Evolutionary conservation across 257 asterid species (phyloP), one percentile per base, ranked within the genome.

Genomic region (Capsicum rhomboideum): DNA sequence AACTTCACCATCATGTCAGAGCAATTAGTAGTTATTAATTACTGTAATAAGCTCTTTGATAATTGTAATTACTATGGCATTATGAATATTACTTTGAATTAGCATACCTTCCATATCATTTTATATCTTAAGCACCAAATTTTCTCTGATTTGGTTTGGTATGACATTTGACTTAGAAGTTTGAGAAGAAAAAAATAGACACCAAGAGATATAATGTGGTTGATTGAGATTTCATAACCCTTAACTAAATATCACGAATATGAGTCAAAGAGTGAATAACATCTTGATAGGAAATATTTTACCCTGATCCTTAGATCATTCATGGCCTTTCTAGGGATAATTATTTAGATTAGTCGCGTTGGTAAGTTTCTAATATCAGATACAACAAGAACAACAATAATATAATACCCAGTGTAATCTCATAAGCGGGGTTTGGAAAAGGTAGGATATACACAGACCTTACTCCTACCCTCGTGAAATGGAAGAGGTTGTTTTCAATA

Each of bases 41-140:
- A 11, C n/a, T 42, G 8, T 64, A 64, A 8, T 64, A 64, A 16
- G 1, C 9, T 46, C 37, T 72, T 72, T 14, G 18, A 72, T 44
- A 49, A 44, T 23, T 74, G 31, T 49, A 46, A 14, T 21, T 74
- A 34, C 18, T 8, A 72, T 42, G 34, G 34, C 7, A 42, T 74
- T 21, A 74, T 74, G 80, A 46, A 44, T 74, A 7, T 6, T 44
- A 21, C 17, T 72, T 44, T 49, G 80, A 72, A 72, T 72, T 44
- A 44, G 42, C 37, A 10, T 42, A 72, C n/a, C 74, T 83, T 58
- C 85, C 82, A 69, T 77, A 66, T 86, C 86, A 87, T 90, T 89
- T 89, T 88, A 88, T 89, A 88, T 90, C 93, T 61, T 87, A 89
- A 89, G 90, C 77, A 75, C 88, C 90, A 85, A 74, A 86, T 66